A percentile compares a stretch with the other conserved stretches of the same genome.
Evolutionary conservation across 2,329 filamentous ascomycete genomes (phyloP).

Genomic region (Aureobasidium mangrovei): DNA sequence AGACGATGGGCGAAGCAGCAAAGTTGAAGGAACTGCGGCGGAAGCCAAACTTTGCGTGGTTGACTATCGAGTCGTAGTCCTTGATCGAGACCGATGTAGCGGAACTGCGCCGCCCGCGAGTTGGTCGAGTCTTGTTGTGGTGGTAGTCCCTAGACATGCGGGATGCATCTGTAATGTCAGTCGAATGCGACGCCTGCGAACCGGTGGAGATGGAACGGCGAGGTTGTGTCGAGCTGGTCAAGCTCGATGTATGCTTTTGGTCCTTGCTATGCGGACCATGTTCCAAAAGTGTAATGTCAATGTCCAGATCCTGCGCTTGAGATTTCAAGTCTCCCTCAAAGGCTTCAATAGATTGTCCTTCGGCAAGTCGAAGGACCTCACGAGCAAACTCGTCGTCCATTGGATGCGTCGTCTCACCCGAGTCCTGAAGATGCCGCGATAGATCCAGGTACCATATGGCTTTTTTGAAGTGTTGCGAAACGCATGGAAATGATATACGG

Average conservation of each 20-base stretch:
- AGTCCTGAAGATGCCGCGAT: background rate
- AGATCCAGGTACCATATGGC: background rate
- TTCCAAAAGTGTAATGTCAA: slow-evolving; percentile 16
- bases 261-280: background rate
- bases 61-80: slow-evolving; percentile 28
- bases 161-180: slow-evolving; percentile 26
- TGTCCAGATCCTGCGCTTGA: slow-evolving; percentile 23
- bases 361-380: slow-evolving; percentile 24
- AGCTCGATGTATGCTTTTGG: background rate
- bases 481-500: background rate
- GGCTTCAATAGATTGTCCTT: slow-evolving; percentile 24
- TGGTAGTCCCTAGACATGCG: slow-evolving; percentile 24
- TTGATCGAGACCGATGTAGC: slow-evolving; percentile 24
- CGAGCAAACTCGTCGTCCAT: slow-evolving; percentile 20
- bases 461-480: background rate
- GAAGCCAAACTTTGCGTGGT: slow-evolving; percentile 19
- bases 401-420: background rate
- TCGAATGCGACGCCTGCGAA: slow-evolving; percentile 27
- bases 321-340: slow-evolving; percentile 21
- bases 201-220: slow-evolving; percentile 25
- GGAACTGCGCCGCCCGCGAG: slow-evolving; percentile 16
- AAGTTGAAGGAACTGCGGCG: slow-evolving; percentile 23
- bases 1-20: slow-evolving; percentile 20
- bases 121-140: background rate
- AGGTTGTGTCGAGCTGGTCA: slow-evolving; percentile 14